These are phyloP conservation scores for Quillaja saponaria DNA, from an alignment of 306 rosid species.

Conservation along the genomic window DNA sequence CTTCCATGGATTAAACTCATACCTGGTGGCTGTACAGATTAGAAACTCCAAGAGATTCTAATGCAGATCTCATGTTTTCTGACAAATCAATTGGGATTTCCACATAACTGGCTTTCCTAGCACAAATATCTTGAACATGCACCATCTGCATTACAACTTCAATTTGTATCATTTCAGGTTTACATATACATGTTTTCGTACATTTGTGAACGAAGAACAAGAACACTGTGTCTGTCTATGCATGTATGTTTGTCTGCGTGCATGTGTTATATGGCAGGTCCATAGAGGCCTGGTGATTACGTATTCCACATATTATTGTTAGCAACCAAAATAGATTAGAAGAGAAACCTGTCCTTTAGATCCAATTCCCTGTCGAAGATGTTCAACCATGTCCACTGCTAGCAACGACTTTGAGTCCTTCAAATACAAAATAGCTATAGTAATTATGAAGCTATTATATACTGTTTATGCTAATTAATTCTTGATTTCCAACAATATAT, in stretches of 20 bases:
- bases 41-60: slow-evolving; percentile 61
- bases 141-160: slow-evolving; percentile 62
- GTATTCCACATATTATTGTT: slow-evolving; percentile 19
- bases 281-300: slow-evolving; percentile 15
- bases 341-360: slow-evolving; percentile 69
- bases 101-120: slow-evolving; percentile 55
- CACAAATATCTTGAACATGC: slow-evolving; percentile 72
- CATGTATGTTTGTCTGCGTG: slow-evolving; percentile 15
- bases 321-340: slow-evolving; percentile 9
- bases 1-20: slow-evolving; percentile 31
- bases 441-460: neutral
- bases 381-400: slow-evolving; percentile 82
- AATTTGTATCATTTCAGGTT: slow-evolving; percentile 22
- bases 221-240: slow-evolving; percentile 9
- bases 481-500: slow-evolving; percentile 5
- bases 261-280: slow-evolving; percentile 20
- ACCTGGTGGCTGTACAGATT: slow-evolving; percentile 92
- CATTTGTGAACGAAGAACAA: slow-evolving; percentile 22
- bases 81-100: slow-evolving; percentile 66
- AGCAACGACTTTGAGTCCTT: slow-evolving; percentile 58
- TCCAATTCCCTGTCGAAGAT: slow-evolving; percentile 76
- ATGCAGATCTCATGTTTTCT: slow-evolving; percentile 57
- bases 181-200: slow-evolving; percentile 17
- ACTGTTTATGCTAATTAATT: neutral
- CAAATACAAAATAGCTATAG: slow-evolving; percentile 28